These are phyloP conservation scores for Rhodocollybia butyracea DNA, from an alignment of 768 basidiomycete species.

Conservation along the genomic window DNA sequence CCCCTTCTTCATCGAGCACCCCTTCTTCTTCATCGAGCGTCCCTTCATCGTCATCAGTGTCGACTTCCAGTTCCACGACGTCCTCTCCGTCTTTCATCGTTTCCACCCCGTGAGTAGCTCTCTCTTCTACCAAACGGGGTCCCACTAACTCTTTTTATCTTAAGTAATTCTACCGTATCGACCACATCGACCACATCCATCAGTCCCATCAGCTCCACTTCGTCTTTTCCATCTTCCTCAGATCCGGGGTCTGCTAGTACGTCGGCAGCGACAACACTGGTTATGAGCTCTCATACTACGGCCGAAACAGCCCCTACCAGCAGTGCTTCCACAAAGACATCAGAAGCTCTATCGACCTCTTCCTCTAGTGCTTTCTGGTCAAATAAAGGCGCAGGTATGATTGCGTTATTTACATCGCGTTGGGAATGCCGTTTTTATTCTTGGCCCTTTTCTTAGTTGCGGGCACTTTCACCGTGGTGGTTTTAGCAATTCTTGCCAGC, in stretches of 20 bases:
- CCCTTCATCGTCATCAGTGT: not conserved
- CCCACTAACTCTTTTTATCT: not conserved
- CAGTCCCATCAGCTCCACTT: not conserved
- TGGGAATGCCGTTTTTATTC: not conserved
- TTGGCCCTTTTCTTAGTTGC: conserved; percentile 6
- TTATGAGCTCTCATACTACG: not conserved
- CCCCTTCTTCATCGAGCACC: not conserved
- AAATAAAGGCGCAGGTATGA: conserved; percentile 7
- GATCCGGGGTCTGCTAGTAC: not conserved
- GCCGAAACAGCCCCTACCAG: not conserved
- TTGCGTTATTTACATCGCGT: not conserved
- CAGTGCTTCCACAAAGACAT: not conserved
- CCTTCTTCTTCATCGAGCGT: not conserved
- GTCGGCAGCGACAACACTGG: not conserved
- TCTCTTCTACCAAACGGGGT: too few species aligned
- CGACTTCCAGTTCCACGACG: not conserved
- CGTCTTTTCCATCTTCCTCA: not conserved
- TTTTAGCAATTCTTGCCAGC: conserved; percentile 1
- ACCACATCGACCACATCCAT: not conserved
- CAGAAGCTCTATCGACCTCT: not conserved
- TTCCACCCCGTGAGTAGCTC: not conserved
- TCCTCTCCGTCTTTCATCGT: not conserved
- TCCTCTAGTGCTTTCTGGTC: conserved; percentile 5
- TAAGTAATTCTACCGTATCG: not conserved
- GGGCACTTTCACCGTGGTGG: conserved; percentile 8